phyloP scores from a whole-genome alignment of 2,329 filamentous ascomycete genomes.

The Sporothrix sp. region DNA sequence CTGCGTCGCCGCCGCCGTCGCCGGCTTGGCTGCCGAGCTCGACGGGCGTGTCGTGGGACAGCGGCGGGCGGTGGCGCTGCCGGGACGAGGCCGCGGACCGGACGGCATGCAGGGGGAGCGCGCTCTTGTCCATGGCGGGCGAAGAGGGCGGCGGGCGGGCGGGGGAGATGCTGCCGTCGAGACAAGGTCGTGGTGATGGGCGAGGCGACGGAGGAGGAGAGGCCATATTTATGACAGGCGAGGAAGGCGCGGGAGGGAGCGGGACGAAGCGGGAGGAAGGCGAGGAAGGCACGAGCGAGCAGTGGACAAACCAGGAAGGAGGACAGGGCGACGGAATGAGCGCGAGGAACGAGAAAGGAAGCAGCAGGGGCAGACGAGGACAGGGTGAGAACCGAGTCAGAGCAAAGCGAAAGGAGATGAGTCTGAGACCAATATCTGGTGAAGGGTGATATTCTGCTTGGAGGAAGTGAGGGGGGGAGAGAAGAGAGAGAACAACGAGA shows the following conservation, averaged over 20 bases:
- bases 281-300: too few relatives aligned
- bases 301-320: not conserved
- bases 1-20: conserved; percentile 6
- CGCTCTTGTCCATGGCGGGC: not conserved
- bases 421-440: conserved; percentile 1
- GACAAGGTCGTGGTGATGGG: not conserved
- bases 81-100: not conserved
- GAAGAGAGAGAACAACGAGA: not conserved
- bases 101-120: conserved; percentile 1
- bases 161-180: not conserved
- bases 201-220: too few relatives aligned
- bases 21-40: not conserved
- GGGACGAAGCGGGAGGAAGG: too few relatives aligned
- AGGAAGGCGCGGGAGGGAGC: too few relatives aligned
- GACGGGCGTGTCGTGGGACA: conserved; percentile 9
- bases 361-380: not conserved
- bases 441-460: too few relatives aligned
- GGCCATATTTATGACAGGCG: too few relatives aligned
- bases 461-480: not conserved
- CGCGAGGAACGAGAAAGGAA: not conserved
- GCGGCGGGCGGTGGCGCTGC: conserved; percentile 1
- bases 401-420: not conserved
- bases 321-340: not conserved
- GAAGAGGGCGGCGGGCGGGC: not conserved
- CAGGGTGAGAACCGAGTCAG: not conserved